Conservation (phyloP, 148 eudicot genomes). For the Camellia sinensis region DNA sequence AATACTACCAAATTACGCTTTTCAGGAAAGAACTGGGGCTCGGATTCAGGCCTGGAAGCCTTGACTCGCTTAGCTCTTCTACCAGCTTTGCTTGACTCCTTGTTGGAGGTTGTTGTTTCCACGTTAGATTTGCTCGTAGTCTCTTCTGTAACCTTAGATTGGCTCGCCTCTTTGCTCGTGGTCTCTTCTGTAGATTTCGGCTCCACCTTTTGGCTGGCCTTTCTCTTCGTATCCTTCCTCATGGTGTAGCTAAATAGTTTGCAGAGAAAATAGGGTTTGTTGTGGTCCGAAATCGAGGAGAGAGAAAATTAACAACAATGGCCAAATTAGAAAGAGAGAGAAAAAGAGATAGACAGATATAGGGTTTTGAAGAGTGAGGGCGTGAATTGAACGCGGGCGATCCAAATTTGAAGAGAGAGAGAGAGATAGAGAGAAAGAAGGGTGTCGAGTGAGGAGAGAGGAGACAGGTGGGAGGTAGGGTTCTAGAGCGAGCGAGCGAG, state of each 20-base stretch:
- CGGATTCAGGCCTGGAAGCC: constrained; percentile 40
- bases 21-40: constrained; percentile 67
- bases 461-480: not conserved
- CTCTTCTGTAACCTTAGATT: constrained; percentile 10
- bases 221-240: constrained; percentile 52
- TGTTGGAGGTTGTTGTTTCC: not conserved
- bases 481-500: constrained; percentile 1
- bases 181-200: constrained; percentile 16
- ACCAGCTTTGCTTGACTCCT: constrained; percentile 13
- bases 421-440: not conserved
- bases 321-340: not conserved
- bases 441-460: not conserved
- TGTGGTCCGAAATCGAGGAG: not conserved
- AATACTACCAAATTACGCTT: constrained; percentile 71
- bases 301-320: not conserved
- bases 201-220: constrained; percentile 30
- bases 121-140: not conserved
- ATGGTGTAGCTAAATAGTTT: constrained; percentile 10
- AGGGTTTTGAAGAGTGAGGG: constrained; percentile 7
- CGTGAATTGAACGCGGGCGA: constrained; percentile 19
- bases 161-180: constrained; percentile 5
- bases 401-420: constrained; percentile 5
- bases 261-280: not conserved
- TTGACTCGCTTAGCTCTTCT: constrained; percentile 34
- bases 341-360: not conserved